Conservation (phyloP, 2,329 filamentous ascomycete species). For the Sphaerulina vaccinii region DNA sequence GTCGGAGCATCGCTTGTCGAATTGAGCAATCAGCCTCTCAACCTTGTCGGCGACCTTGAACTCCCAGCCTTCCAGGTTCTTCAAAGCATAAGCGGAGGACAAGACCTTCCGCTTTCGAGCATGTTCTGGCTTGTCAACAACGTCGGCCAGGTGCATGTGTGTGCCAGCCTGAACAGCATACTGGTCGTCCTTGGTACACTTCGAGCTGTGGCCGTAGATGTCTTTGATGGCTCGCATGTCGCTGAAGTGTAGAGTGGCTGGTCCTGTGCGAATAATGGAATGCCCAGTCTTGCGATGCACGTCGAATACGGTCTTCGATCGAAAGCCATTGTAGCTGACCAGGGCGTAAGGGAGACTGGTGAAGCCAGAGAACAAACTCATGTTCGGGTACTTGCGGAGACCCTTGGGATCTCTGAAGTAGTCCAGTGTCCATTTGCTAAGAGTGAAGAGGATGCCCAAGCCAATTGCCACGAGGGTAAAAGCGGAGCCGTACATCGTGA, state of each 20-base stretch:
- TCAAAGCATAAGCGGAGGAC: slow-evolving; percentile 41
- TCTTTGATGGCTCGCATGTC: slow-evolving; percentile 42
- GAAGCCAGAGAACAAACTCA: slow-evolving; percentile 46
- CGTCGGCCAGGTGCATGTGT: slow-evolving; percentile 41
- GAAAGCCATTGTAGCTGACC: slow-evolving; percentile 43
- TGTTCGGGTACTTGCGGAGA: slow-evolving; percentile 49
- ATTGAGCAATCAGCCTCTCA: slow-evolving; percentile 35
- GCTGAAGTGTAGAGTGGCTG: slow-evolving; percentile 47
- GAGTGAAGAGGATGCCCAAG: slow-evolving; percentile 15
- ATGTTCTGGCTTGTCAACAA: slow-evolving; percentile 42
- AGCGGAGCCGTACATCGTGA: slow-evolving; percentile 27
- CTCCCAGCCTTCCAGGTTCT: slow-evolving; percentile 44
- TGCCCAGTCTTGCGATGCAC: slow-evolving; percentile 44
- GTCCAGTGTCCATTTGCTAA: slow-evolving; percentile 26
- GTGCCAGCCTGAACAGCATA: slow-evolving; percentile 36
- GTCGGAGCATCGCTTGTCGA: slow-evolving; percentile 33
- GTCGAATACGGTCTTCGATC: slow-evolving; percentile 43
- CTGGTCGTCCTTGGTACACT: slow-evolving; percentile 38
- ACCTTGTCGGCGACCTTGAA: slow-evolving; percentile 43
- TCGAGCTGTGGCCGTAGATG: slow-evolving; percentile 42
- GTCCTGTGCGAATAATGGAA: slow-evolving; percentile 48
- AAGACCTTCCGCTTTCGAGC: slow-evolving; percentile 42
- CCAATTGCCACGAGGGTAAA: slow-evolving; percentile 20
- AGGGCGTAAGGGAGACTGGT: slow-evolving; percentile 48
- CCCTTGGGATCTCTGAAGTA: slow-evolving; percentile 50